A percentile compares a stretch with the other conserved stretches of the same genome.
phyloP scores from a whole-genome alignment of 1,139 yeast genomes.

The Pichia sp. region DNA sequence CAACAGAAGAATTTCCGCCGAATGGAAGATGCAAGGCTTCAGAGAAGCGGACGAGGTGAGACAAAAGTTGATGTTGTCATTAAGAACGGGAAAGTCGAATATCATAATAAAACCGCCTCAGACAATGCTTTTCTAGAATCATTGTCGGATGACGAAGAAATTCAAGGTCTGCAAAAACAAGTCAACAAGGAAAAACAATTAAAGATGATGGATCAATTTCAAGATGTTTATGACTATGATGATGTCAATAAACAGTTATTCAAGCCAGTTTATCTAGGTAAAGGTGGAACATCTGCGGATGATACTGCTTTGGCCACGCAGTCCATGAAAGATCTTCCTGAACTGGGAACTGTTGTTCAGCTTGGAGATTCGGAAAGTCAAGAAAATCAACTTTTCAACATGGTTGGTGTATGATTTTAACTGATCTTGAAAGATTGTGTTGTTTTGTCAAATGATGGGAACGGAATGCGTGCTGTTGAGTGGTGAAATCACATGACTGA shows the following conservation, averaged over 20 bases:
- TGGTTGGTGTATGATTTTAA: conserved; percentile 18
- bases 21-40: conserved; percentile 49
- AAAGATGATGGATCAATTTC: conserved; percentile 24
- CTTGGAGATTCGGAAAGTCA: conserved; percentile 21
- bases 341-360: conserved; percentile 20
- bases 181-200: conserved; percentile 26
- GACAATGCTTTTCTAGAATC: conserved; percentile 22
- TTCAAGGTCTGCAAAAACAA: conserved; percentile 28
- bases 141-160: conserved; percentile 32
- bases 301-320: not conserved
- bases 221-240: conserved; percentile 52
- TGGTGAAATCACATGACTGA: too few species aligned
- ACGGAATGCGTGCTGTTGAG: too few species aligned
- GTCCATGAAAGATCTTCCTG: conserved; percentile 3
- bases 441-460: too few species aligned
- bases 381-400: conserved; percentile 19
- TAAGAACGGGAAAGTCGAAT: conserved; percentile 67
- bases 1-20: conserved; percentile 70
- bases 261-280: conserved; percentile 34
- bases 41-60: conserved; percentile 63
- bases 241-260: conserved; percentile 42
- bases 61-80: conserved; percentile 72
- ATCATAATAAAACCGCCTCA: conserved; percentile 20
- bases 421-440: too few species aligned
- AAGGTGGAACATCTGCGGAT: conserved; percentile 10